phyloP scores from a whole-genome alignment of 116 monocot genomes.

The Phalaenopsis hybrid region DNA sequence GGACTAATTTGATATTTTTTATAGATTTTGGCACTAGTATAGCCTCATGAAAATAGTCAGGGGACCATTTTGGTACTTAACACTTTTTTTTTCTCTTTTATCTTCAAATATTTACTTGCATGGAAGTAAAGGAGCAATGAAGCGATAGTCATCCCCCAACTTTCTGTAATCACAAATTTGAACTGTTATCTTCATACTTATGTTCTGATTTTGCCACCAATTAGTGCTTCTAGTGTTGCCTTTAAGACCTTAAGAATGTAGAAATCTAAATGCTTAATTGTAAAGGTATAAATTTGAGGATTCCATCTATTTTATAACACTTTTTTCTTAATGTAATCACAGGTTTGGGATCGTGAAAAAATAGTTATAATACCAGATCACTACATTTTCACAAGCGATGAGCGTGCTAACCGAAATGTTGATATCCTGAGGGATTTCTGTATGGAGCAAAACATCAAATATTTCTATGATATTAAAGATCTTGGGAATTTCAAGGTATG shows the following conservation, averaged over 20 bases:
- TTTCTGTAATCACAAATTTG: not conserved
- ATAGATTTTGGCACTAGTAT: no score
- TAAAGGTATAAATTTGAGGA: not conserved
- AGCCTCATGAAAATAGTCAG: no score
- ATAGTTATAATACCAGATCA: slow-evolving; percentile 97
- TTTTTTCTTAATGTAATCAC: slow-evolving; percentile 3
- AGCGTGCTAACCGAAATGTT: slow-evolving; percentile 94
- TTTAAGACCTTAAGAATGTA: not conserved
- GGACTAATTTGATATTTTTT: no score
- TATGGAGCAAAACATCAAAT: slow-evolving; percentile 86
- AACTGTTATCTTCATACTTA: not conserved
- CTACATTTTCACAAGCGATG: slow-evolving; percentile 97
- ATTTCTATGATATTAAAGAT: slow-evolving; percentile 97
- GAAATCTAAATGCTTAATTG: not conserved
- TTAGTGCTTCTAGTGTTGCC: not conserved
- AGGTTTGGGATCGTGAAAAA: slow-evolving; percentile 99
- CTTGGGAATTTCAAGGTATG: slow-evolving; percentile 88
- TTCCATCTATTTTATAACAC: not conserved
- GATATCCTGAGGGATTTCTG: slow-evolving; percentile 91
- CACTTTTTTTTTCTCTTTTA: not conserved
- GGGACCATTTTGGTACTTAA: no score
- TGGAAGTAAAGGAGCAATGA: not conserved
- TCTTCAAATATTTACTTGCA: not conserved
- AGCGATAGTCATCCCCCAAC: not conserved
- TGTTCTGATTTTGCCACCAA: not conserved